Percentiles rank a stretch among this genome's conserved stretches.
phyloP scores from a whole-genome alignment of 2,329 filamentous ascomycete species.

The Microcyclosporella mali region DNA sequence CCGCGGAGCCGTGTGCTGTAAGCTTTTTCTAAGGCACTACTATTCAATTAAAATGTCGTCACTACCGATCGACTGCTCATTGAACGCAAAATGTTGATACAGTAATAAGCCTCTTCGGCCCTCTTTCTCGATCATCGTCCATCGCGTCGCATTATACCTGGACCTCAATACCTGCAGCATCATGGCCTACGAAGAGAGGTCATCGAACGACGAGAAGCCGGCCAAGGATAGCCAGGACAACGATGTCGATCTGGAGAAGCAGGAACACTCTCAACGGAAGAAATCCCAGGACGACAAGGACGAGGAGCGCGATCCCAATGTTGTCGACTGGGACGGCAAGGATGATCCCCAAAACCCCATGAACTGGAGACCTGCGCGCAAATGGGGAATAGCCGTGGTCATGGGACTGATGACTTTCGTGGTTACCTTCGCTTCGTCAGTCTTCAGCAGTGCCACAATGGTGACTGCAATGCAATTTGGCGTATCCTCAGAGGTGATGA shows the following conservation, averaged over 20 bases:
- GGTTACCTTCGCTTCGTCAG: slow-evolving; percentile 51
- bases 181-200: not conserved
- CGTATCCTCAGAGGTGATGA: slow-evolving; percentile 22
- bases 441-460: slow-evolving; percentile 16
- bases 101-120: too few relatives aligned
- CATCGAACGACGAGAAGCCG: not conserved
- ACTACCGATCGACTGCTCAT: too few relatives aligned
- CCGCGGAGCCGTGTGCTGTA: too few relatives aligned
- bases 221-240: slow-evolving; percentile 3
- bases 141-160: too few relatives aligned
- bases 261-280: slow-evolving; percentile 3
- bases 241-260: slow-evolving; percentile 14
- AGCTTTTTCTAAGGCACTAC: too few relatives aligned
- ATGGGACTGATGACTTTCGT: slow-evolving; percentile 24
- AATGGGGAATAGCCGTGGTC: slow-evolving; percentile 22
- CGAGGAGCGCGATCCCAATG: slow-evolving; percentile 17
- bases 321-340: slow-evolving; percentile 21
- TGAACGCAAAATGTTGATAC: too few relatives aligned
- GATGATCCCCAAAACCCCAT: slow-evolving; percentile 20
- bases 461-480: slow-evolving; percentile 18
- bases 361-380: slow-evolving; percentile 14
- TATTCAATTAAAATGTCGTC: too few relatives aligned
- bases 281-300: slow-evolving; percentile 8
- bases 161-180: too few relatives aligned
- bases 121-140: too few relatives aligned